Evolutionary conservation across 2,329 filamentous ascomycete species (phyloP).

Genomic region (Ceratocystis harringtonii): DNA sequence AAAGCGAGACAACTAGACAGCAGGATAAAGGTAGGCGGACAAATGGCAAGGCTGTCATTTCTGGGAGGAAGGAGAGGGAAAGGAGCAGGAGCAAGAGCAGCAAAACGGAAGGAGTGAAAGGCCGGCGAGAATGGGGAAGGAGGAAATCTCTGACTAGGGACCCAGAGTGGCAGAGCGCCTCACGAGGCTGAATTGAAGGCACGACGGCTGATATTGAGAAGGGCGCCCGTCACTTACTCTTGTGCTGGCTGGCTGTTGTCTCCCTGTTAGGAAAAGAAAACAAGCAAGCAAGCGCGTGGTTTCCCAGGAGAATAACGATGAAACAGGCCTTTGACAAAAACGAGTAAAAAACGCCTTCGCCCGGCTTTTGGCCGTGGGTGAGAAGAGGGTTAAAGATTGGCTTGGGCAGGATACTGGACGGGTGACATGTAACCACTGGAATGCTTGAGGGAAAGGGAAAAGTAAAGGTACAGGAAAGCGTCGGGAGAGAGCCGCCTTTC

Average conservation of each 20-base stretch:
- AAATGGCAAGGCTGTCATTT: background rate
- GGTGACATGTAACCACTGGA: background rate
- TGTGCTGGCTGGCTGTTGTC: background rate
- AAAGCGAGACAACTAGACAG: background rate
- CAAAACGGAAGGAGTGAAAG: background rate
- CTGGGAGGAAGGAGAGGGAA: background rate
- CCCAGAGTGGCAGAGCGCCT: background rate
- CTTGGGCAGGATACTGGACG: too few species aligned
- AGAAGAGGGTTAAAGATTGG: background rate
- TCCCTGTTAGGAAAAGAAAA: background rate
- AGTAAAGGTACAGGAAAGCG: background rate
- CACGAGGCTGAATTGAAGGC: background rate
- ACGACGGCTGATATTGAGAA: background rate
- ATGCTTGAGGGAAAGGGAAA: background rate
- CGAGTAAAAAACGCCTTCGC: background rate
- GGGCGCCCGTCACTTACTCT: background rate
- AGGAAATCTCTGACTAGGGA: too few species aligned
- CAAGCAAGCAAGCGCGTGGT: constrained; percentile 8
- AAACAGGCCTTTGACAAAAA: constrained; percentile 2
- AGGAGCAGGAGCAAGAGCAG: background rate
- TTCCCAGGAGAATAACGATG: constrained; percentile 6
- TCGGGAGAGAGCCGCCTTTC: background rate
- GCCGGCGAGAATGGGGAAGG: background rate
- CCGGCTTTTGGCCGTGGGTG: background rate
- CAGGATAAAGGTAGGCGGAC: background rate